Base-by-base conservation (phyloP, 192 early-diverging fungal genomes). In the Coemansia sp. region DNA sequence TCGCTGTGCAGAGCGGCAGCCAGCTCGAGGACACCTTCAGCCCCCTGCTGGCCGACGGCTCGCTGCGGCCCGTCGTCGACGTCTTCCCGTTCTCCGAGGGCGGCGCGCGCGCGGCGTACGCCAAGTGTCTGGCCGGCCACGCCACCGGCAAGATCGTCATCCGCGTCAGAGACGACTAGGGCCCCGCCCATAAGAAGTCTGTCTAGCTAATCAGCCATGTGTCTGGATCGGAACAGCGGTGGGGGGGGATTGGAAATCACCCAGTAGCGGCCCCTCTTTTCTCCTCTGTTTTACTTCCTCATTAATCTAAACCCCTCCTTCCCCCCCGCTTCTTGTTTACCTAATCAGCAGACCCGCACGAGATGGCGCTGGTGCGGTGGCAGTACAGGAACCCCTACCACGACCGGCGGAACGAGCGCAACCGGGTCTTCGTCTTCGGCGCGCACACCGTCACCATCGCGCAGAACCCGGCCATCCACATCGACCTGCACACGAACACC, bases 111-210 rank as follows among this genome's bases (percentile, higher is more conserved):
- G 65, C 79, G 15, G 85, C 85, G 6, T 82, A 87, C 44, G 54
- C 32, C 1, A 61, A 76, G 57, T 62, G 58, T 16, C 65, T 71
- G n/a, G 79, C 45, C 9, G 85, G 85, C 10, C 86, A 85, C 32
- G 84, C 73, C 0, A 75, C 82, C 0, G 85, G 85, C 26, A 86
- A 86, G 54, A 75, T 86, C 39, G 69, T 86, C 18, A 69, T 86
- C 9, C 42, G 60, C 15, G 83, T 86, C 23, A 74, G 68, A n/a
- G 68, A 72, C 21, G 71, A 59, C 38, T 40, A 53, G 1, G 10
- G 1, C 1, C 4, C 43, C 43, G 1, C 43, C 43, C 43, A 44
- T 44, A 44, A 44, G 13, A 26, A 3, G 26, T 3, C 26, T 26
- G 0, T 0, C 26, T 3, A 26, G 3, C 3, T 26, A 26, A 26